These are phyloP conservation scores for Pestalotiopsis sp. DNA, from an alignment of 2,329 filamentous ascomycete species.

Conservation along the genomic window DNA sequence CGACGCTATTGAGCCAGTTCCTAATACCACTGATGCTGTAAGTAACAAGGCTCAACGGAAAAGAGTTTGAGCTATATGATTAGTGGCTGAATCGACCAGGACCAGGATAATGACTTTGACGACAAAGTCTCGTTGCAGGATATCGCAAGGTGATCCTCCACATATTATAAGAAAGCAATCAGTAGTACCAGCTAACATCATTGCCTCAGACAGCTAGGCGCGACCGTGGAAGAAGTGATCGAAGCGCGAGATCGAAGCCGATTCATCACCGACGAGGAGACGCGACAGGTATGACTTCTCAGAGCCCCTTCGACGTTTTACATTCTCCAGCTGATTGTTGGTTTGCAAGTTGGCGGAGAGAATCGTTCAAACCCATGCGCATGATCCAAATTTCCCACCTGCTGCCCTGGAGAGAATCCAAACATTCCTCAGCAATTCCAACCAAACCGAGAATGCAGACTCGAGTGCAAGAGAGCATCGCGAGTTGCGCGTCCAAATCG, in stretches of 20 bases:
- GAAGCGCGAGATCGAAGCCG: background rate
- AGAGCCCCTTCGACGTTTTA: background rate
- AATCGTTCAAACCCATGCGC: background rate
- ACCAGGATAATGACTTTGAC: background rate
- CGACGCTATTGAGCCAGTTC: background rate
- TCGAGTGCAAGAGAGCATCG: slow-evolving; percentile 38
- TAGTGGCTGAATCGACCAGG: background rate
- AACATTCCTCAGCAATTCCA: background rate
- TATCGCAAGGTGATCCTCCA: background rate
- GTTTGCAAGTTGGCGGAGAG: background rate
- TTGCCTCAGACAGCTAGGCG: background rate
- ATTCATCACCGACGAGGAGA: background rate
- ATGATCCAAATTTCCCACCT: background rate
- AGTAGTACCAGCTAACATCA: background rate
- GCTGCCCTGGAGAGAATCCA: background rate
- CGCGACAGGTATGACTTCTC: background rate
- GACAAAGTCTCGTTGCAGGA: background rate
- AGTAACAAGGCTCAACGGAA: background rate
- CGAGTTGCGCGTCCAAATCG: slow-evolving; percentile 32
- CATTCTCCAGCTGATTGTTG: background rate
- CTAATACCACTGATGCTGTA: background rate
- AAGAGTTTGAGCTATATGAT: background rate
- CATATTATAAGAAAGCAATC: background rate
- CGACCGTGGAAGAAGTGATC: background rate
- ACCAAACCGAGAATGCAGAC: slow-evolving; percentile 22